phyloP scores from a whole-genome alignment of 2,329 filamentous ascomycete genomes.

The Fonsecaea multimorphosa region DNA sequence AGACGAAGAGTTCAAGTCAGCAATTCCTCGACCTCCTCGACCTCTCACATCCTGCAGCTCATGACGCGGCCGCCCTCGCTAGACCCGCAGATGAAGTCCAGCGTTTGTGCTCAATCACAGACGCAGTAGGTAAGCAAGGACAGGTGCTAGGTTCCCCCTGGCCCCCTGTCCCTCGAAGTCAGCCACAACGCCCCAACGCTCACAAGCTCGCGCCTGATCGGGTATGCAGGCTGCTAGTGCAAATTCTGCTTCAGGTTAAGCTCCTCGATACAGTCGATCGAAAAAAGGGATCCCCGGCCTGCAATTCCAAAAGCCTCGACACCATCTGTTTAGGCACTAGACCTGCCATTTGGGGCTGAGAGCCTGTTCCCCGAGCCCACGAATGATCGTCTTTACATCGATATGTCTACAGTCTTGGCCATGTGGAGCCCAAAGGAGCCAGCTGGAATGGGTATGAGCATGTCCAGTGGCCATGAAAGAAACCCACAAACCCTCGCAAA shows the following conservation, averaged over 20 bases:
- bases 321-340: background rate
- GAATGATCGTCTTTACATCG: constrained; percentile 9
- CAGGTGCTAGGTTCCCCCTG: too few relatives aligned
- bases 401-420: constrained; percentile 1
- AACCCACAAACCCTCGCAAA: constrained; percentile 3
- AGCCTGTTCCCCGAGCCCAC: constrained; percentile 1
- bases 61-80: background rate
- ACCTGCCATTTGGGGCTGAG: constrained; percentile 15
- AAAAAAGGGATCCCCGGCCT: background rate
- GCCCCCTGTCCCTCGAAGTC: background rate
- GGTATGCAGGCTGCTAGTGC: background rate
- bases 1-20: background rate
- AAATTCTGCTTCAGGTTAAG: background rate
- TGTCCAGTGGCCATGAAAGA: constrained; percentile 2
- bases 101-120: background rate
- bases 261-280: background rate
- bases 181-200: background rate
- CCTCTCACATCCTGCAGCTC: background rate
- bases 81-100: background rate
- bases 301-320: background rate
- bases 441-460: constrained; percentile 5
- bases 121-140: too few relatives aligned
- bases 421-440: background rate
- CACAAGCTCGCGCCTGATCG: constrained; percentile 1
- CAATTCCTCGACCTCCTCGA: background rate